Conservation (phyloP, 257 asterid species). For the Petunia secreta region DNA sequence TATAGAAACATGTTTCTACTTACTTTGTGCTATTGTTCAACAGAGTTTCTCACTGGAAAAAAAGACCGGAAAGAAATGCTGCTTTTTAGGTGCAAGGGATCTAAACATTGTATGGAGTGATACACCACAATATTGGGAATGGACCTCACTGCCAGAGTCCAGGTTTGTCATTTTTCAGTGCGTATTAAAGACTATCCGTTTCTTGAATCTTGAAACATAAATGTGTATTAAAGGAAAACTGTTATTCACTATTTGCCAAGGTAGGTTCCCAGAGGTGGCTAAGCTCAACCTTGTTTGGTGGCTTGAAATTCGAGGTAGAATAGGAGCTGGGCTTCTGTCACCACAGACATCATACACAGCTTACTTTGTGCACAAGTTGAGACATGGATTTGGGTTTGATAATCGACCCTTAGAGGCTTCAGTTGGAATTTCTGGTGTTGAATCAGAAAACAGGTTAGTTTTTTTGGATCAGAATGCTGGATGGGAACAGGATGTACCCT, state of each 20-base stretch:
- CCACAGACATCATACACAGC: background rate
- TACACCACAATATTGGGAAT: slow-evolving; percentile 16
- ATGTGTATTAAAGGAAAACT: background rate
- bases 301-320: background rate
- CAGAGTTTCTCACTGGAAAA: slow-evolving; percentile 33
- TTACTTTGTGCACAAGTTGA: background rate
- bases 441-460: background rate
- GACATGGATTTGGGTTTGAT: background rate
- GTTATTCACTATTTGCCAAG: background rate
- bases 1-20: background rate
- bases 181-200: background rate
- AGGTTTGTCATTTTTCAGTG: slow-evolving; percentile 13
- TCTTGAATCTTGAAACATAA: background rate
- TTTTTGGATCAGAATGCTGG: background rate
- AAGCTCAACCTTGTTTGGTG: background rate
- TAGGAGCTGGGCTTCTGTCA: slow-evolving; percentile 5
- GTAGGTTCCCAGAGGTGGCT: background rate
- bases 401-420: background rate
- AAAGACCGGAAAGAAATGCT: slow-evolving; percentile 31
- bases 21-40: background rate
- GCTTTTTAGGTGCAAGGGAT: slow-evolving; percentile 25
- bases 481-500: background rate
- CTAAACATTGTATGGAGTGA: slow-evolving; percentile 22
- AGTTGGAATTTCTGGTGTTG: background rate
- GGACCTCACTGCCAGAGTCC: slow-evolving; percentile 26